Evolutionary conservation across 2,329 filamentous ascomycete genomes (phyloP), one percentile per base, ranked within the genome.

Genomic region (Aspergillus jensenii): DNA sequence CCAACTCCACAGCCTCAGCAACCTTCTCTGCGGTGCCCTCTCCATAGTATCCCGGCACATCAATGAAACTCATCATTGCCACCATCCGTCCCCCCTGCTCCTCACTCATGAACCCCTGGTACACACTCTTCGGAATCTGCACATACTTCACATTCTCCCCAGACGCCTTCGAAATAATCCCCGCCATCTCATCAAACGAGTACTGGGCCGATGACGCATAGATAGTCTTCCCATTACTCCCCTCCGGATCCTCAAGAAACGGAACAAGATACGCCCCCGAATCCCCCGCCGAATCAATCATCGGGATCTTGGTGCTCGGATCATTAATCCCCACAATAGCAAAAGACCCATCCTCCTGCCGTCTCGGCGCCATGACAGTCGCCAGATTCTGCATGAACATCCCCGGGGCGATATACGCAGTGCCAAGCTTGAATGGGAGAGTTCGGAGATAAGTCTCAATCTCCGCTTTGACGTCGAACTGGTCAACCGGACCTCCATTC

Each of bases 381-480:
- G 21, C 21, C 15, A 81, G 69, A 66, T 84, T 85, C 63, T 78
- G 68, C 82, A 85, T 85, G 65, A 84, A 87, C 51, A 75, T 75
- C 0, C 76, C 84, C 0, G 82, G 79, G n/a, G 79, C 70, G 65
- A 83, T 79, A 66, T 85, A 86, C 0, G 83, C 79, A 11, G 75
- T 77, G 8, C 27, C 23, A 1, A 48, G 8, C 1, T 79, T 78
- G 2, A 87, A 69, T 0, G 77, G 78, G 3, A 81, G 71, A 0
- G 64, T 56, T 17, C 81, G 78, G 47, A 85, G 80, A 65, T 87
- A 84, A n/a, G 75, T 63, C 62, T 85, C 83, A 0, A 83, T 78
- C 12, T 79, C 71, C 19, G 83, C 83, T 67, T 87, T 87, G 67
- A 70, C 74, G 68, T 87, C 84, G 59, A 87, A 87, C 61, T 83